A percentile compares a stretch with the other conserved stretches of the same genome.
phyloP scores from a whole-genome alignment of 139 green algal species.

The Microglena sp. region DNA sequence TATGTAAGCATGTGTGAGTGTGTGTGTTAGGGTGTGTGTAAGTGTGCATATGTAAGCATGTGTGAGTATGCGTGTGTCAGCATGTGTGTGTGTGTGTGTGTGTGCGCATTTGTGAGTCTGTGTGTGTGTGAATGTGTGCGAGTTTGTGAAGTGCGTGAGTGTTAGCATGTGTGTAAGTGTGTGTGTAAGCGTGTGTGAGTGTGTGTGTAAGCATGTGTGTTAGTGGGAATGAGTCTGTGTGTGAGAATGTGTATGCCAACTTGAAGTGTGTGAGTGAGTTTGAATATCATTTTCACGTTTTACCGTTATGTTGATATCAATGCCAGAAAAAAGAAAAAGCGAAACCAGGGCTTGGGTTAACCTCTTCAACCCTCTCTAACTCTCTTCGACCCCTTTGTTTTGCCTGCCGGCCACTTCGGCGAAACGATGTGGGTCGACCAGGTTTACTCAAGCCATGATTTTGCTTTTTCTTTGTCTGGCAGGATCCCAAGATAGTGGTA shows the following conservation, averaged over 20 bases:
- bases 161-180: neutral
- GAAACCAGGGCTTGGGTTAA: too few relatives aligned
- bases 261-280: neutral
- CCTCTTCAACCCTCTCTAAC: too few relatives aligned
- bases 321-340: too few relatives aligned
- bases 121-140: constrained; percentile 5
- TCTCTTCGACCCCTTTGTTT: too few relatives aligned
- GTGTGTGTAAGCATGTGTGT: neutral
- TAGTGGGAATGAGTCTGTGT: constrained; percentile 13
- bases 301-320: too few relatives aligned
- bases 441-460: neutral
- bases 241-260: neutral
- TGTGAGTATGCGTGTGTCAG: neutral
- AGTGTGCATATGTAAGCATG: neutral
- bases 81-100: neutral
- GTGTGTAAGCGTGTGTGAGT: neutral
- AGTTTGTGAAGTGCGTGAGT: neutral
- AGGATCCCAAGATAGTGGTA: too few relatives aligned
- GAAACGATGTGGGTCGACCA: too few relatives aligned
- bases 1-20: neutral
- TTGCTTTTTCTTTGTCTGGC: too few relatives aligned
- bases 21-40: constrained; percentile 2
- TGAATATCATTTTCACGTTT: too few relatives aligned
- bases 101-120: neutral
- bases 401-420: too few relatives aligned